Conservation (phyloP, 2,329 filamentous ascomycete species). For the Verticillium alfalfae region DNA sequence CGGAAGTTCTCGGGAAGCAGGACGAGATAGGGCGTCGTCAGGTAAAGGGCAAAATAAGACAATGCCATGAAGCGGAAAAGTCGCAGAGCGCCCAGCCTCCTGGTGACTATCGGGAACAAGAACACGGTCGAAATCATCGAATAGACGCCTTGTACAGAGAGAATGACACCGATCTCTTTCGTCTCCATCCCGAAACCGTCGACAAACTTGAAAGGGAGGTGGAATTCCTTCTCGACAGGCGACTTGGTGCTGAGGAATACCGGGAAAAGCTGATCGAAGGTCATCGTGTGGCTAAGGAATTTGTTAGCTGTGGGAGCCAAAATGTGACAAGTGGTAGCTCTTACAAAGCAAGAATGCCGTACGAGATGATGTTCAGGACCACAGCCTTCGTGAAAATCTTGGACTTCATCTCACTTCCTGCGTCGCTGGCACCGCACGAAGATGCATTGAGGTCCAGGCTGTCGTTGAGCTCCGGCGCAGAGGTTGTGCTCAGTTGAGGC, state of each 20-base stretch:
- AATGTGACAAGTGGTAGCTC: conserved; percentile 22
- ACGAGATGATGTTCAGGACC: conserved; percentile 80
- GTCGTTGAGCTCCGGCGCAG: conserved; percentile 25
- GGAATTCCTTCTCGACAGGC: conserved; percentile 29
- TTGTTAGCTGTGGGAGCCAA: neutral
- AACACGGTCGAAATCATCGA: conserved; percentile 83
- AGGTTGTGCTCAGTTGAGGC: conserved; percentile 35
- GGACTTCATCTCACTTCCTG: conserved; percentile 2
- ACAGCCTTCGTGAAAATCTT: conserved; percentile 80
- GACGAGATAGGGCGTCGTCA: conserved; percentile 83
- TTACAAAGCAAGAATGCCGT: conserved; percentile 92
- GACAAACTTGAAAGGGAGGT: conserved; percentile 80
- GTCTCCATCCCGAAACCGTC: conserved; percentile 81
- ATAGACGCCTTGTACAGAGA: conserved; percentile 83
- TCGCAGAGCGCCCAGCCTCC: conserved; percentile 68
- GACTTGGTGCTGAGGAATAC: conserved; percentile 75
- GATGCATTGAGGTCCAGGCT: conserved; percentile 24
- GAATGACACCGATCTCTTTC: conserved; percentile 79
- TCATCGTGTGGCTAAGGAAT: conserved; percentile 78
- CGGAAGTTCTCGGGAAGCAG: conserved; percentile 69
- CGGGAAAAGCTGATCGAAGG: conserved; percentile 88
- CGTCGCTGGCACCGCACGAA: conserved; percentile 8
- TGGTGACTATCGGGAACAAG: conserved; percentile 74
- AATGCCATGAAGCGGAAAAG: conserved; percentile 79
- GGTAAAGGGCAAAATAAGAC: conserved; percentile 81